Percentiles rank a stretch among this genome's conserved stretches.
Conservation (phyloP, 768 basidiomycete genomes). For the Mycena rosella region DNA sequence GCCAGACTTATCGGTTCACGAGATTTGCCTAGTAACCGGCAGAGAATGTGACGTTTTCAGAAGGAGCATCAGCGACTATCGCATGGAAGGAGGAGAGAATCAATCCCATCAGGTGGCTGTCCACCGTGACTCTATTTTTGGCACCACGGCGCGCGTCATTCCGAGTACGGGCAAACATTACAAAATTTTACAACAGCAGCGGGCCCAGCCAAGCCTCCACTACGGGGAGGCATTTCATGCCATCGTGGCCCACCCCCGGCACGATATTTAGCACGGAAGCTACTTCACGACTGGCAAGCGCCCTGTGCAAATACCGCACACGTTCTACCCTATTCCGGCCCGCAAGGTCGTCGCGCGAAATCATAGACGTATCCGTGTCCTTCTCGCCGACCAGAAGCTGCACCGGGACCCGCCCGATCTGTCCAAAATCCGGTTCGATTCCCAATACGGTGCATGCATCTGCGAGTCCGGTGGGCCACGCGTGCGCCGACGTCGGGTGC, state of each 20-base stretch:
- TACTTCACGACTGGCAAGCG: constrained; percentile 9
- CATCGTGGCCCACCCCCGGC: constrained; percentile 35
- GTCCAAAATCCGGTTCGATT: constrained; percentile 23
- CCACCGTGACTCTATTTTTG: not conserved
- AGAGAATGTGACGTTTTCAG: not conserved
- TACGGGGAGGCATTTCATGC: constrained; percentile 21
- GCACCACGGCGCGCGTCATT: too few relatives aligned
- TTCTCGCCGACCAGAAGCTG: constrained; percentile 39
- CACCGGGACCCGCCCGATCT: constrained; percentile 25
- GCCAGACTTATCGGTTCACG: too few relatives aligned
- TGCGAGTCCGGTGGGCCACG: constrained; percentile 36
- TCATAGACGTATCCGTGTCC: constrained; percentile 31
- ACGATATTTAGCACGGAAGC: constrained; percentile 26
- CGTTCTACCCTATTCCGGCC: constrained; percentile 34
- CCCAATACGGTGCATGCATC: constrained; percentile 28
- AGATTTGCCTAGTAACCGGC: too few relatives aligned
- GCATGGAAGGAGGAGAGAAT: too few relatives aligned
- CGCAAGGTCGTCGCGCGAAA: constrained; percentile 19
- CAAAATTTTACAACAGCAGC: too few relatives aligned
- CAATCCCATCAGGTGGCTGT: not conserved
- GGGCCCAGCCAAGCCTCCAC: constrained; percentile 32
- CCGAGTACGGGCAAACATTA: too few relatives aligned
- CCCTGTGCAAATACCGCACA: constrained; percentile 17
- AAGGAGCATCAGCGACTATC: not conserved
- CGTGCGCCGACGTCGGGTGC: constrained; percentile 13